These are phyloP conservation scores for Mallotus repandus DNA, from an alignment of 441 rosid species.

Conservation along the genomic window DNA sequence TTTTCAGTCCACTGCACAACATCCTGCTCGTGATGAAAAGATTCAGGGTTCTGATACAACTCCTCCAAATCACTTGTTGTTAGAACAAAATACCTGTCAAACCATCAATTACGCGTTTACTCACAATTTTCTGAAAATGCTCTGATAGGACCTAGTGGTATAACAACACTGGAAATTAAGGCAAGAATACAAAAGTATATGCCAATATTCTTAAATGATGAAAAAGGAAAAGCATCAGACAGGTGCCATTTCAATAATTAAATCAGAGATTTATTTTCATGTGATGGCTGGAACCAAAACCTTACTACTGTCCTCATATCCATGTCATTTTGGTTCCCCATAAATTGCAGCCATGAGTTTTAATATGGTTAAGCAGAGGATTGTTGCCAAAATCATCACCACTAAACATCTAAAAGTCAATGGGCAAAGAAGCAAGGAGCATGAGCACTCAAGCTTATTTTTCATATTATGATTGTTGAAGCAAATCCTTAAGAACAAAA, in stretches of 20 bases:
- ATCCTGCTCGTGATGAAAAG: slow-evolving; percentile 99
- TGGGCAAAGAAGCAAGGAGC: neutral
- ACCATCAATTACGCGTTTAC: slow-evolving; percentile 30
- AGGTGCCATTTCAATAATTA: slow-evolving; percentile 3
- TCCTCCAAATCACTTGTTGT: slow-evolving; percentile 85
- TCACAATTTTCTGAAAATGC: neutral
- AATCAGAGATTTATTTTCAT: neutral
- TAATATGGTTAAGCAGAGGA: neutral
- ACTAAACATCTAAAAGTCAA: neutral
- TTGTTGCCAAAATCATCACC: slow-evolving; percentile 3
- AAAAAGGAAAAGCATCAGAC: neutral
- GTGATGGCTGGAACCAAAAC: neutral
- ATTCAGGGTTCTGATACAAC: slow-evolving; percentile 91
- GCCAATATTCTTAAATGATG: neutral
- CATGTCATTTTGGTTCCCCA: slow-evolving; percentile 2
- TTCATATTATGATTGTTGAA: neutral
- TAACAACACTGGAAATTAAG: neutral
- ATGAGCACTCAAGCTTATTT: neutral
- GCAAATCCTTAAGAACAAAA: neutral
- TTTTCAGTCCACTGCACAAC: slow-evolving; percentile 99
- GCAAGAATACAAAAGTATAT: neutral
- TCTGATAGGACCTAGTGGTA: neutral
- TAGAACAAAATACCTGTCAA: slow-evolving; percentile 92
- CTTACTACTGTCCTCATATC: neutral
- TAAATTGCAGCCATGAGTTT: neutral